phyloP scores from a whole-genome alignment of 1,284 basidiomycete genomes.

The Trametes sp. region DNA sequence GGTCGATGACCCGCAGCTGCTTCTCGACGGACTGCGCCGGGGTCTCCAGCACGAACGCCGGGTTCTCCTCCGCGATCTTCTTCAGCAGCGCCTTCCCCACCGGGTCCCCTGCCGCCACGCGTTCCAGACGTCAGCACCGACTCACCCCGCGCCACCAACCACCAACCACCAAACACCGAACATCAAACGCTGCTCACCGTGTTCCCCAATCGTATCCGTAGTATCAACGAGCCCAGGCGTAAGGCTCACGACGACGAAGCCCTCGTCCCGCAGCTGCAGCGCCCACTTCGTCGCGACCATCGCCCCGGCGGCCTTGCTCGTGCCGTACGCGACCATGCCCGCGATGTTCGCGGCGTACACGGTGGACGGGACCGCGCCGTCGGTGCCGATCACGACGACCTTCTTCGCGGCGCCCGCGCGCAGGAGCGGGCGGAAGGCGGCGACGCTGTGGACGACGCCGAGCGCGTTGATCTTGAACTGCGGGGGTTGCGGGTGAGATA shows the following conservation, averaged over 20 bases:
- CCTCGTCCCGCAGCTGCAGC: constrained; percentile 42
- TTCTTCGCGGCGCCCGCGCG: constrained; percentile 45
- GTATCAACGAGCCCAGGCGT: constrained; percentile 49
- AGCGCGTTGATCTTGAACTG: constrained; percentile 48
- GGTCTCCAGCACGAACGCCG: constrained; percentile 29
- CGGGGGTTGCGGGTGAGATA: constrained; percentile 33
- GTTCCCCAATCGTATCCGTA: not conserved
- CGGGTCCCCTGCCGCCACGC: not conserved
- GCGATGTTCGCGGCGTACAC: constrained; percentile 26
- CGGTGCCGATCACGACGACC: constrained; percentile 45
- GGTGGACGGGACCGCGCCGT: constrained; percentile 41
- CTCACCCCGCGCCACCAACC: too few species aligned
- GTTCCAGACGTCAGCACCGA: too few species aligned
- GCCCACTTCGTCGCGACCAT: constrained; percentile 52
- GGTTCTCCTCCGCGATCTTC: not conserved
- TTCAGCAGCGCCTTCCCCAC: not conserved
- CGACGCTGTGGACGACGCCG: constrained; percentile 46
- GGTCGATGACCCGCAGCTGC: constrained; percentile 41
- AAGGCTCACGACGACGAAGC: constrained; percentile 46
- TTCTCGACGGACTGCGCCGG: constrained; percentile 41
- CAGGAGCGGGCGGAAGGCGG: constrained; percentile 49
- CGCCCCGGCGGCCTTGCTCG: constrained; percentile 49
- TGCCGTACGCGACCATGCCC: constrained; percentile 40
- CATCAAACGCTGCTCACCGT: not conserved
- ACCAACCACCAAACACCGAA: not conserved